Evolutionary conservation across 257 asterid species (phyloP).

Genomic region (Ehretia macrophylla): DNA sequence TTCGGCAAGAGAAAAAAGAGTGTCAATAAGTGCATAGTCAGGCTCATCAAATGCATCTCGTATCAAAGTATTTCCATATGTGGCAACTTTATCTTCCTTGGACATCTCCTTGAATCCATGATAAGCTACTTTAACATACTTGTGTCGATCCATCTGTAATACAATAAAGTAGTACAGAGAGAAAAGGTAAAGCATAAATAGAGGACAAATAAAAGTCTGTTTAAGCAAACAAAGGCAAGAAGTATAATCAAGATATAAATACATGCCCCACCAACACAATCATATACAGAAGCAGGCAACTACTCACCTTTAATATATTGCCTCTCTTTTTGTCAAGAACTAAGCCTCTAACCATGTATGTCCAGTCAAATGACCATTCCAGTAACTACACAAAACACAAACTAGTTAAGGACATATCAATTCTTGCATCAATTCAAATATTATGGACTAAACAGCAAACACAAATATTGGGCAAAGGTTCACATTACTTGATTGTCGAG

Average conservation of each 20-base stretch:
- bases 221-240: background rate
- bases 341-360: slow-evolving; percentile 97
- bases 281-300: slow-evolving; percentile 2
- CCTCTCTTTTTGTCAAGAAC: slow-evolving; percentile 96
- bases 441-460: background rate
- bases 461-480: background rate
- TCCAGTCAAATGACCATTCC: slow-evolving; percentile 86
- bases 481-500: too few relatives aligned
- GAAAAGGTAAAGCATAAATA: background rate
- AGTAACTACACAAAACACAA: slow-evolving; percentile 53
- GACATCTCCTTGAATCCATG: slow-evolving; percentile 89
- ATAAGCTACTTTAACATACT: slow-evolving; percentile 93
- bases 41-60: slow-evolving; percentile 94
- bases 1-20: slow-evolving; percentile 94
- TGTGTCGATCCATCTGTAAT: slow-evolving; percentile 93
- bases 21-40: slow-evolving; percentile 88
- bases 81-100: slow-evolving; percentile 85
- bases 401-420: slow-evolving; percentile 18
- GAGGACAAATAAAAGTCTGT: background rate
- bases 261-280: background rate
- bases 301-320: slow-evolving; percentile 83
- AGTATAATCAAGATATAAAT: background rate
- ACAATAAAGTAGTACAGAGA: slow-evolving; percentile 6
- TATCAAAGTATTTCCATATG: slow-evolving; percentile 73
- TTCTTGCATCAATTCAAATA: slow-evolving; percentile 11